A percentile compares a stretch with the other conserved stretches of the same genome.
Evolutionary conservation across 108 stramenopile species (phyloP).

Genomic region (Aurantiochytrium sp.): DNA sequence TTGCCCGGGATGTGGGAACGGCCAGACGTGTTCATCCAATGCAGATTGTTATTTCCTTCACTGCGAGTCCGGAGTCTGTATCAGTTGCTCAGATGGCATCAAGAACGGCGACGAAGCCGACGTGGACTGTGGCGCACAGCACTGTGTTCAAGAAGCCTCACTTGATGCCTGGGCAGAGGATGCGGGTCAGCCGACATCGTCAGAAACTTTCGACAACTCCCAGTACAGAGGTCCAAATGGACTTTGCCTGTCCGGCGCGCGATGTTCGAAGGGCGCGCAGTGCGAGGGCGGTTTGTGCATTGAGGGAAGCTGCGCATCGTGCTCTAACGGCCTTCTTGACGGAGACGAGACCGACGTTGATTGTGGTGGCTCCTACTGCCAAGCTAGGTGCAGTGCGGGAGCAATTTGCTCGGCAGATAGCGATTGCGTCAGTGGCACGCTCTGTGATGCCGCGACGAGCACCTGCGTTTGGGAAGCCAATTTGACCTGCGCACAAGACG

Average conservation of each 20-base stretch:
- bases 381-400: background rate
- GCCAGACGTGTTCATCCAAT: background rate
- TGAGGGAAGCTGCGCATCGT: background rate
- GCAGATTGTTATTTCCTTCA: background rate
- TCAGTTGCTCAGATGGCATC: background rate
- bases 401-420: background rate
- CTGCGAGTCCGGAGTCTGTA: background rate
- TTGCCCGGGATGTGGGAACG: background rate
- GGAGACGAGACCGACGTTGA: conserved; percentile 2
- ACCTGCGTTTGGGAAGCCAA: background rate
- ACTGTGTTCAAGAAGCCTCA: background rate
- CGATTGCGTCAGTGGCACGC: background rate
- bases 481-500: background rate
- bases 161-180: background rate
- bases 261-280: background rate
- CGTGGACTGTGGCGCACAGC: background rate
- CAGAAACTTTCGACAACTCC: background rate
- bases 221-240: background rate
- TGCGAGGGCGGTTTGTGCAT: background rate
- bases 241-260: background rate
- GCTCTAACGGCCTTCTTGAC: background rate
- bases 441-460: background rate
- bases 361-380: background rate
- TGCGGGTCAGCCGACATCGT: background rate
- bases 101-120: background rate